A percentile compares a stretch with the other conserved stretches of the same genome.
These are phyloP conservation scores for Sugiyamaella qingdaonensis DNA, from an alignment of 805 yeast genomes.

Conservation along the genomic window DNA sequence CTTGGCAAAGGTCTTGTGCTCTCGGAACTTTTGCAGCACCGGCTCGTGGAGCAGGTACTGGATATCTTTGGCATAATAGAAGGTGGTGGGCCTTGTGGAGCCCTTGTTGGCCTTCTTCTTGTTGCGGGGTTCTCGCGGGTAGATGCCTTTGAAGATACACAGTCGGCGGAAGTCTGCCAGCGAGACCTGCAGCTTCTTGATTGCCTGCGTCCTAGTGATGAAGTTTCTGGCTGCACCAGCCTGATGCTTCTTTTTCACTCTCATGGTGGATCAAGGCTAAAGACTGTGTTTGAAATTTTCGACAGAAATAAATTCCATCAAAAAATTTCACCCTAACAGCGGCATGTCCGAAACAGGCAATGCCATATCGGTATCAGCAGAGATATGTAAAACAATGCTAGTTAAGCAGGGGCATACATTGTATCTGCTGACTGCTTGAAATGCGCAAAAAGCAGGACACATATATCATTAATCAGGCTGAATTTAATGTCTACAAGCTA, in stretches of 20 bases:
- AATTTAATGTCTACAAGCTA: no score
- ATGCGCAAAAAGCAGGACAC: no score
- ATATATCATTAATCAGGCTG: no score
- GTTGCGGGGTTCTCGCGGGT: constrained; percentile 93
- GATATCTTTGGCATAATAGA: constrained; percentile 89
- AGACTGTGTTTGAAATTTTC: neutral
- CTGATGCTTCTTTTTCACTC: constrained; percentile 75
- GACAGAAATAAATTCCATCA: neutral
- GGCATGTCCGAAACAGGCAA: neutral
- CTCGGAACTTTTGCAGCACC: constrained; percentile 83
- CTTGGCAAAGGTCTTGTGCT: constrained; percentile 90
- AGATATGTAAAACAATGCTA: neutral
- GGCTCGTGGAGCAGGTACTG: constrained; percentile 96
- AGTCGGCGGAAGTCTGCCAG: constrained; percentile 90
- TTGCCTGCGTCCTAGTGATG: constrained; percentile 92
- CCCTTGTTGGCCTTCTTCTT: constrained; percentile 97
- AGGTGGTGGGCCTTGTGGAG: constrained; percentile 93
- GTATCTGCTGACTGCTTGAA: no score
- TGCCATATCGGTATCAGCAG: neutral
- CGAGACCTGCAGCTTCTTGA: constrained; percentile 84
- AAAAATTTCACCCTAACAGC: neutral
- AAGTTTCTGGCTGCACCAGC: constrained; percentile 89
- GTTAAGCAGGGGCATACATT: no score
- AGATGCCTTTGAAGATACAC: constrained; percentile 96
- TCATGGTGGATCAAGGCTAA: constrained; percentile 23